Percentiles rank a stretch among this genome's conserved stretches.
Conservation (phyloP, 768 basidiomycete species). For the Auriscalpium vulgare region DNA sequence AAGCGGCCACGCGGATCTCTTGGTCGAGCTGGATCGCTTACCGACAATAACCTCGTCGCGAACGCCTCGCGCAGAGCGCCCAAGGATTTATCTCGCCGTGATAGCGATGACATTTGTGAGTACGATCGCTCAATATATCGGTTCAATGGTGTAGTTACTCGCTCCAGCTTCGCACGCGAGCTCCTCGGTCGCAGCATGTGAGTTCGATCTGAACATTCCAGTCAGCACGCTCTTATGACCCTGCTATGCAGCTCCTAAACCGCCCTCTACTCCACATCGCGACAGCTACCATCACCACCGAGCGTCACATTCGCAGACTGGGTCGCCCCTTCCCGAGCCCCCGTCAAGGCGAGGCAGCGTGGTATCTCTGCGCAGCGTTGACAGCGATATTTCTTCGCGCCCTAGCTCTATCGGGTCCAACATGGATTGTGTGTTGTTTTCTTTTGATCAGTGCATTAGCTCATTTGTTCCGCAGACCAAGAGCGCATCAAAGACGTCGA, state of each 20-base stretch:
- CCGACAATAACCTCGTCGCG: constrained; percentile 8
- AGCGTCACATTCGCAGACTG: constrained; percentile 12
- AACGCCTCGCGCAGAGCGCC: constrained; percentile 5
- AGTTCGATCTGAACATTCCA: neutral
- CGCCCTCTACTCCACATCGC: constrained; percentile 6
- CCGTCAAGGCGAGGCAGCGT: constrained; percentile 6
- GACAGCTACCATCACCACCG: constrained; percentile 17
- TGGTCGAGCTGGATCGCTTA: constrained; percentile 11
- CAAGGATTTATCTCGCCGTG: neutral
- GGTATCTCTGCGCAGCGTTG: constrained; percentile 3
- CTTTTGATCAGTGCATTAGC: neutral
- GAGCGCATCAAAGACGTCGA: constrained; percentile 23
- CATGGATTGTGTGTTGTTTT: constrained; percentile 13
- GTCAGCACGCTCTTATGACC: neutral
- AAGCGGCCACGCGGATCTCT: neutral
- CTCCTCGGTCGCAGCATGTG: constrained; percentile 1
- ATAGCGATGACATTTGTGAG: constrained; percentile 8
- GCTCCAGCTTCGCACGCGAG: neutral
- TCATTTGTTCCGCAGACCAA: constrained; percentile 13
- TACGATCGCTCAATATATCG: neutral
- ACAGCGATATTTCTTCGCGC: constrained; percentile 9
- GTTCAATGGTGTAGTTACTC: neutral
- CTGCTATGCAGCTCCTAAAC: neutral
- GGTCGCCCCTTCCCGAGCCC: constrained; percentile 13
- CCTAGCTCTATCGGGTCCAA: constrained; percentile 8